Percentiles rank a stretch among this genome's conserved stretches.
Evolutionary conservation across 148 eudicot species (phyloP).

Genomic region (Heliamphora exappendiculata): DNA sequence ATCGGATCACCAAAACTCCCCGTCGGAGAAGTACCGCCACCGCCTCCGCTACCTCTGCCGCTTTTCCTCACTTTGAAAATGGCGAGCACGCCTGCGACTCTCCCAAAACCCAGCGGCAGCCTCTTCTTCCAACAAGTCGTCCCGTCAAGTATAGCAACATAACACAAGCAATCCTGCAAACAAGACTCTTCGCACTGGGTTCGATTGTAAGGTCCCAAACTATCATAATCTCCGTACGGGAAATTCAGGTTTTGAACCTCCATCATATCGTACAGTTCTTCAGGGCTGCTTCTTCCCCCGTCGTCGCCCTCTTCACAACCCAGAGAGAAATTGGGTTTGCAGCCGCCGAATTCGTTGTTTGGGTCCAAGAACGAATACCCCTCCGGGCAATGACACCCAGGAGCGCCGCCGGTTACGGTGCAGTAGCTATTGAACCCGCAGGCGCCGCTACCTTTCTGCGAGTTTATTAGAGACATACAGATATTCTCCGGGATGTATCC

Average conservation of each 20-base stretch:
- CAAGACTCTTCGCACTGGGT: conserved; percentile 7
- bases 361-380: not conserved
- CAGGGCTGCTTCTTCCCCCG: not conserved
- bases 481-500: not conserved
- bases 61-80: not conserved
- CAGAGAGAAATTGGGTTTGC: not conserved
- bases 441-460: not conserved
- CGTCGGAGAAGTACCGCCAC: not conserved
- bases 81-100: not conserved
- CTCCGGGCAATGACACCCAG: not conserved
- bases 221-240: not conserved
- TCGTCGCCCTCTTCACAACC: not conserved
- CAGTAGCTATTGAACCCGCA: conserved; percentile 12
- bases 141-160: not conserved
- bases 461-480: not conserved
- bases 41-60: too few species aligned
- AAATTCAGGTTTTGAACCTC: not conserved
- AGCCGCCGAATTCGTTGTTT: not conserved
- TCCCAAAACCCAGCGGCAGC: conserved; percentile 1
- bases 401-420: not conserved
- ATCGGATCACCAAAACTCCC: not conserved
- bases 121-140: conserved; percentile 10
- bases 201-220: not conserved
- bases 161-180: conserved; percentile 7
- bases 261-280: not conserved